phyloP scores from a whole-genome alignment of 2,329 filamentous ascomycete genomes.

The Ilyonectria robusta region DNA sequence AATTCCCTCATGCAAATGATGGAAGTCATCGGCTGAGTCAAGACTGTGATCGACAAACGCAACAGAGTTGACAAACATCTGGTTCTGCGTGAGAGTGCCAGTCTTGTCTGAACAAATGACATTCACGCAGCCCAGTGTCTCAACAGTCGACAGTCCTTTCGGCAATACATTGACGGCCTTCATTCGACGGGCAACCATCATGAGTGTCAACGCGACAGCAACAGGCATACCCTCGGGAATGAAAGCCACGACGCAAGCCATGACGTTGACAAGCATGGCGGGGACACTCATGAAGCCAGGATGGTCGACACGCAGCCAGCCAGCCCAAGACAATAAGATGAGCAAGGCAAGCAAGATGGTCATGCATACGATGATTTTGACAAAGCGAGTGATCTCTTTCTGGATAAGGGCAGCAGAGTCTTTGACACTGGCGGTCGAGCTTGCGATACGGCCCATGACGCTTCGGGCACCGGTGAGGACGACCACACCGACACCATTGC shows the following conservation, averaged over 20 bases:
- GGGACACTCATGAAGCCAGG: conserved; percentile 57
- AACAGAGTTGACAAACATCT: conserved; percentile 59
- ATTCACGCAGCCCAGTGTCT: conserved; percentile 60
- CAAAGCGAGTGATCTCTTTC: conserved; percentile 60
- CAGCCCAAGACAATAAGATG: conserved; percentile 62
- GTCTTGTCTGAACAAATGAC: conserved; percentile 62
- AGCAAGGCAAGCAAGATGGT: conserved; percentile 56
- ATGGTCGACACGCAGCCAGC: conserved; percentile 57
- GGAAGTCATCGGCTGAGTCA: conserved; percentile 46
- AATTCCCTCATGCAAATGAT: conserved; percentile 6
- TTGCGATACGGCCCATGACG: conserved; percentile 60
- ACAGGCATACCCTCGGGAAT: conserved; percentile 59
- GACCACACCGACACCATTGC: conserved; percentile 56
- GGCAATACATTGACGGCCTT: conserved; percentile 59
- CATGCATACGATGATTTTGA: conserved; percentile 57
- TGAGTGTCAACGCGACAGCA: conserved; percentile 56
- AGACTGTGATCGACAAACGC: conserved; percentile 53
- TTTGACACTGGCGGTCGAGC: conserved; percentile 54
- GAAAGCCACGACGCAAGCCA: conserved; percentile 59
- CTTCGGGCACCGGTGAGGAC: conserved; percentile 57
- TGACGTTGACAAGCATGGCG: conserved; percentile 61
- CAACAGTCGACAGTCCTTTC: conserved; percentile 58
- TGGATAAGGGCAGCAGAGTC: conserved; percentile 58
- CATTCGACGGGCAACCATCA: conserved; percentile 60
- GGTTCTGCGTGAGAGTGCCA: conserved; percentile 59